Conservation (phyloP, 1,284 basidiomycete species). For the Moesziomyces parantarcticus region DNA sequence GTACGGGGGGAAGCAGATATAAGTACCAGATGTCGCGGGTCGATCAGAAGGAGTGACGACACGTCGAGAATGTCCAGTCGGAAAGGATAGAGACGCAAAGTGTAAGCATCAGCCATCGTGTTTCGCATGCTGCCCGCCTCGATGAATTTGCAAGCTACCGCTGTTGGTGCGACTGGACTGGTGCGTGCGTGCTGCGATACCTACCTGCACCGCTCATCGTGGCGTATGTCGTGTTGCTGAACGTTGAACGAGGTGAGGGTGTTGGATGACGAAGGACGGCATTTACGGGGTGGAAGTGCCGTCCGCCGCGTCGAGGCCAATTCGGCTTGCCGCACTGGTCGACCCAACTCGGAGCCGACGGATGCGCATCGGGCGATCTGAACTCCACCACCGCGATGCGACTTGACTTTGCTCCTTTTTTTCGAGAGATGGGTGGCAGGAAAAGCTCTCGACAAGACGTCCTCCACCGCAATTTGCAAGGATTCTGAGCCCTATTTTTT, state of each 20-base stretch:
- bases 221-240: conserved; percentile 10
- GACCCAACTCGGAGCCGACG: conserved; percentile 36
- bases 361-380: conserved; percentile 23
- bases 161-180: too few species aligned
- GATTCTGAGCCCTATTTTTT: background rate
- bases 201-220: conserved; percentile 49
- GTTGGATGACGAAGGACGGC: background rate
- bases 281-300: background rate
- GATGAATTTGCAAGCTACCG: too few species aligned
- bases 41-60: too few species aligned
- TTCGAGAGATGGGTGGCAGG: background rate
- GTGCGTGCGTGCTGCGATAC: background rate
- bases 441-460: background rate
- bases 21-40: too few species aligned
- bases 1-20: background rate
- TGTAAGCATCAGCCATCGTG: conserved; percentile 5
- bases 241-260: conserved; percentile 26
- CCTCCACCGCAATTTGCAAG: background rate
- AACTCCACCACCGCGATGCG: conserved; percentile 9
- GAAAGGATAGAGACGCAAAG: background rate
- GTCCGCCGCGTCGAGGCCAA: conserved; percentile 12
- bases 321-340: conserved; percentile 3
- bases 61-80: too few species aligned
- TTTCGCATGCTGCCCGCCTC: background rate
- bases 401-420: background rate